A percentile compares a stretch with the other conserved stretches of the same genome.
Conservation (phyloP, 2,329 filamentous ascomycete species). For the Cytospora piceae region DNA sequence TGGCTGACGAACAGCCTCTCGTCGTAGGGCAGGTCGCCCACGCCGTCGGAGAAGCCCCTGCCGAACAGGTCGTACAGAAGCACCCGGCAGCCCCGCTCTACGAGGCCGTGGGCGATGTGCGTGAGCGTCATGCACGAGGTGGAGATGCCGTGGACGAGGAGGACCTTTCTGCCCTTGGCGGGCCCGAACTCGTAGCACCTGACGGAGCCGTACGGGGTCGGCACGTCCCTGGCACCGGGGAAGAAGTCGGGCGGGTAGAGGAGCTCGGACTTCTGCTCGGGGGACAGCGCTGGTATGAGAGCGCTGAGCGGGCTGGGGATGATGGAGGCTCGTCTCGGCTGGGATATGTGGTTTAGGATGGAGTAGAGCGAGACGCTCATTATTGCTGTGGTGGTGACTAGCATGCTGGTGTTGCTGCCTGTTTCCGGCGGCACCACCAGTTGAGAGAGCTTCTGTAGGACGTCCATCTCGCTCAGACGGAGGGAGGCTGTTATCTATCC, state of each 20-base stretch:
- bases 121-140: conserved; percentile 75
- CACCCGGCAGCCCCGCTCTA: conserved; percentile 65
- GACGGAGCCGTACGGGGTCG: conserved; percentile 49
- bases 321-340: conserved; percentile 11
- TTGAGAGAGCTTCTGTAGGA: neutral
- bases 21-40: conserved; percentile 63
- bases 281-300: conserved; percentile 42
- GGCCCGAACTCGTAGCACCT: conserved; percentile 73
- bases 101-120: conserved; percentile 67
- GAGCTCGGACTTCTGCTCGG: conserved; percentile 44
- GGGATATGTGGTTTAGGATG: conserved; percentile 9
- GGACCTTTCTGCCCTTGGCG: conserved; percentile 68
- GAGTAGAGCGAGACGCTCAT: conserved; percentile 9
- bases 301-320: conserved; percentile 38
- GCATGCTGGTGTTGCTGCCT: conserved; percentile 4
- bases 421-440: conserved; percentile 4
- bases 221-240: conserved; percentile 70
- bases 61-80: conserved; percentile 81
- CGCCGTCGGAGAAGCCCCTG: conserved; percentile 76
- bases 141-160: conserved; percentile 80
- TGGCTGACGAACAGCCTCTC: conserved; percentile 66
- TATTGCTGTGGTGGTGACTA: conserved; percentile 5
- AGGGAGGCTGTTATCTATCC: neutral
- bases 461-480: conserved; percentile 5
- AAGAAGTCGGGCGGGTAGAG: conserved; percentile 73